Evolutionary conservation across 768 basidiomycete species (phyloP), one percentile per base, ranked within the genome.

Genomic region (Termitomyces sp.): DNA sequence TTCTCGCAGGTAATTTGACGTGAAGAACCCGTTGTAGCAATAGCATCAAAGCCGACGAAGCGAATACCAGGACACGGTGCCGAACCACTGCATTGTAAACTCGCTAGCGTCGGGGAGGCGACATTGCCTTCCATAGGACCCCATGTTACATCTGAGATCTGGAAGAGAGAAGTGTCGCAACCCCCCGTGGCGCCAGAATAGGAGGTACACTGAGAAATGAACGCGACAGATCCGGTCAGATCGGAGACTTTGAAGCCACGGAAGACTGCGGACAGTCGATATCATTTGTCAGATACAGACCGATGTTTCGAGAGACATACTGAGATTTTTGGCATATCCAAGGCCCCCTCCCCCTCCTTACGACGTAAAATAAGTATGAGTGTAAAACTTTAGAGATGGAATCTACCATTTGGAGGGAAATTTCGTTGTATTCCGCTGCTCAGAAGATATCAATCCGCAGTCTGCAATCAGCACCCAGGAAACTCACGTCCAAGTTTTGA

Each of bases 401-500:
- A 15, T 56, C 45, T 23, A 64, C 70, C 71, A 49, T 73, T 73
- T 1, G 72, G 71, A 31, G 72, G 71, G 30, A 64, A 68, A 19
- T 64, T 63, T 48, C 68, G 63, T 55, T 68, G 61, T 30, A 69
- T 60, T 15, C 70, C 68, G 3, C 64, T 63, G 17, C 2, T 9
- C 30, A 19, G 45, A 40, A 28, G n/a, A 26, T 33, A 10, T 57
- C 23, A 45, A 21, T 41, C 44, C 14, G 21, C 19, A 12, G 28
- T 35, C 10, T 9, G 21, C 17, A 15, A 30, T 3, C 41, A 37
- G 26, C 31, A 35, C 17, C 11, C 1, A 3, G 17, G 3, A 51
- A 14, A 50, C 66, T 64, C 33, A 64, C 62, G 71, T 71, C 72
- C 72, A 73, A 23, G 71, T 70, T 58, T 73, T 73, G 49, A 72